Percentiles rank a stretch among this genome's conserved stretches.
Evolutionary conservation across 768 basidiomycete genomes (phyloP).

Genomic region (Leccinum arenicola): DNA sequence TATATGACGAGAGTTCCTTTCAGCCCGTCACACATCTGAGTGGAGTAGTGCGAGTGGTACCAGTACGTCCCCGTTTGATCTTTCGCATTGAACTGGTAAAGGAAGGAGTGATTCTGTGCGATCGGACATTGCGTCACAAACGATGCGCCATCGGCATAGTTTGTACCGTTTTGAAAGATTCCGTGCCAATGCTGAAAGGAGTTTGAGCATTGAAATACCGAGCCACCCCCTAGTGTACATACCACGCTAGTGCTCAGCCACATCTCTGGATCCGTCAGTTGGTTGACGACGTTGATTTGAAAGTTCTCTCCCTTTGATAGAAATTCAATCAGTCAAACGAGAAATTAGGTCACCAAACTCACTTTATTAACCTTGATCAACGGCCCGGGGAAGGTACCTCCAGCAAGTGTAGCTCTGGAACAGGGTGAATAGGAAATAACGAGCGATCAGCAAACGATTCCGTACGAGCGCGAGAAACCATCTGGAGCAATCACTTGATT

Average conservation of each 20-base stretch:
- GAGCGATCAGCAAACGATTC: background rate
- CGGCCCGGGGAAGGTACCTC: constrained; percentile 47
- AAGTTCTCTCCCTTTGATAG: constrained; percentile 38
- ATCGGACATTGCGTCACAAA: constrained; percentile 37
- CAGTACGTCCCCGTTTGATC: constrained; percentile 31
- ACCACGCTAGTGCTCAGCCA: constrained; percentile 47
- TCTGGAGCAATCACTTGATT: constrained; percentile 46
- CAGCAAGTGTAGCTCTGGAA: constrained; percentile 32
- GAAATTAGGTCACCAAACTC: background rate
- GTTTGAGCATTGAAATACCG: background rate
- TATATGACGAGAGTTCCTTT: constrained; percentile 42
- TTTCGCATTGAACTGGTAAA: constrained; percentile 15
- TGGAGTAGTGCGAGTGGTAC: constrained; percentile 39
- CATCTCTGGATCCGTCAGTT: constrained; percentile 47
- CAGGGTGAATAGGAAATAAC: background rate
- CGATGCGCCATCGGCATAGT: constrained; percentile 44
- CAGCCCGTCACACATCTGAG: constrained; percentile 39
- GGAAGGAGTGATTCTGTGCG: constrained; percentile 23
- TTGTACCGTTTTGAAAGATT: constrained; percentile 42
- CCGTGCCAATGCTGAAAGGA: constrained; percentile 54
- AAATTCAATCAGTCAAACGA: background rate
- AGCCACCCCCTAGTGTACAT: background rate
- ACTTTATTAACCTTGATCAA: constrained; percentile 39
- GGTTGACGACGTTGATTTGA: constrained; percentile 44
- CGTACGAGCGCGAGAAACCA: constrained; percentile 46